phyloP scores from a whole-genome alignment of 768 basidiomycete genomes.

The Russula emetica region DNA sequence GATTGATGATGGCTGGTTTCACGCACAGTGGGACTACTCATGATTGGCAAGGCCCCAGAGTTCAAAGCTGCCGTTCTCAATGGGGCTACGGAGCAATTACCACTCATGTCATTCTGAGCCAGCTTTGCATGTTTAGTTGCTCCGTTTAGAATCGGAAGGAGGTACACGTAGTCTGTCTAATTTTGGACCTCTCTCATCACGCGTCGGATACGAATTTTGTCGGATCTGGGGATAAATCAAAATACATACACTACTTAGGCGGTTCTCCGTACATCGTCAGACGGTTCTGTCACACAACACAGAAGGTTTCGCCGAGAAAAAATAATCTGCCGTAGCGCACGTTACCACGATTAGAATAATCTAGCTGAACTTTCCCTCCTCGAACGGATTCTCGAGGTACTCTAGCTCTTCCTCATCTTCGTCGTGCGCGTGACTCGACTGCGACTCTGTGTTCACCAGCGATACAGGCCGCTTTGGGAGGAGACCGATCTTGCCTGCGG shows the following conservation, averaged over 20 bases:
- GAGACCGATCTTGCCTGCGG: constrained; percentile 29
- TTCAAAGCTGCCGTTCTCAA: constrained; percentile 42
- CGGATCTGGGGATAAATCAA: constrained; percentile 1
- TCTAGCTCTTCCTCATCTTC: constrained; percentile 28
- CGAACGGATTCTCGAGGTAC: constrained; percentile 32
- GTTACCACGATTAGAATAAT: neutral
- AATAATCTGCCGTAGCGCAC: neutral
- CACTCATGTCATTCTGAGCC: constrained; percentile 8
- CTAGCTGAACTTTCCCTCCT: constrained; percentile 26
- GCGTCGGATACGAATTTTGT: neutral
- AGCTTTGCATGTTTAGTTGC: neutral
- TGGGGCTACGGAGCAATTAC: neutral
- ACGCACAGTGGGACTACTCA: constrained; percentile 67
- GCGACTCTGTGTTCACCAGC: constrained; percentile 19
- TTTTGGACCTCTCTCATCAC: neutral
- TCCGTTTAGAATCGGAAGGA: neutral
- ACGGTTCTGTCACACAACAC: neutral
- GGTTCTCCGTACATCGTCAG: neutral
- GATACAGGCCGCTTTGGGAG: constrained; percentile 33
- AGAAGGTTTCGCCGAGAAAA: neutral
- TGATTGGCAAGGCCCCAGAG: constrained; percentile 63
- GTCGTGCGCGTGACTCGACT: constrained; percentile 15
- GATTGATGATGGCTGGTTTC: constrained; percentile 12
- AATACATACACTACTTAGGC: neutral
- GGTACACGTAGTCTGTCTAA: neutral